Evolutionary conservation across 148 eudicot genomes (phyloP), one percentile per base, ranked within the genome.

Genomic region (Diospyros lotus): DNA sequence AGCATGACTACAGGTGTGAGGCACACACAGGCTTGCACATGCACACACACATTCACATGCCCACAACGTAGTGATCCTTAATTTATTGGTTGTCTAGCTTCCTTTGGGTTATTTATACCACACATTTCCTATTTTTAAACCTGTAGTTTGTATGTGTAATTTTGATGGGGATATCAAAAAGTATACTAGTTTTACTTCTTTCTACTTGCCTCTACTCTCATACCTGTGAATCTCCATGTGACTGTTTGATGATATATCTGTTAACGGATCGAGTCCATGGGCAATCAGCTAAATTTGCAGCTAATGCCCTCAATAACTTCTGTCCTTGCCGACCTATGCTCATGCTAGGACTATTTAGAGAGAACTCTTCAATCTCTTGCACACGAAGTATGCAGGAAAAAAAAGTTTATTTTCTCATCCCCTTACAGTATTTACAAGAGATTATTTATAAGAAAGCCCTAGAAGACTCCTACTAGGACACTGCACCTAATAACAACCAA

Each of bases 21-120:
- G 9, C 44, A 45, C 58, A 6, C 45, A 6, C 67, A 38, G 9
- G 0, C 39, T 9, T n/a, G 51, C 15, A 52, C 68, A 58, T 61
- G 40, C 68, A 44, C 58, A 38, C 11, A 45, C 60, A 59, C 28
- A 28, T 28, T 28, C 48, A 12, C 14, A 28, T 17, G 38, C 45
- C 56, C 42, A 70, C 68, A 17, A 10, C 42, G 42, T 71, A 18
- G n/a, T 58, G 48, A 55, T 72, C 64, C 72, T 64, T 58, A 62
- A 63, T 76, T 70, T 64, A 38, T 44, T 51, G 46, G 40, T 55
- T 45, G 9, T 42, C 51, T 71, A 9, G 53, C 28, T 12, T 60
- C 12, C 11, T 46, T 64, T 8, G 48, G 60, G 58, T 28, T 39
- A 5, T 50, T 28, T 48, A 10, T 60, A 10, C 17, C 42, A 7